Conservation (phyloP, 257 asterid genomes). For the Plectranthus barbatus region DNA sequence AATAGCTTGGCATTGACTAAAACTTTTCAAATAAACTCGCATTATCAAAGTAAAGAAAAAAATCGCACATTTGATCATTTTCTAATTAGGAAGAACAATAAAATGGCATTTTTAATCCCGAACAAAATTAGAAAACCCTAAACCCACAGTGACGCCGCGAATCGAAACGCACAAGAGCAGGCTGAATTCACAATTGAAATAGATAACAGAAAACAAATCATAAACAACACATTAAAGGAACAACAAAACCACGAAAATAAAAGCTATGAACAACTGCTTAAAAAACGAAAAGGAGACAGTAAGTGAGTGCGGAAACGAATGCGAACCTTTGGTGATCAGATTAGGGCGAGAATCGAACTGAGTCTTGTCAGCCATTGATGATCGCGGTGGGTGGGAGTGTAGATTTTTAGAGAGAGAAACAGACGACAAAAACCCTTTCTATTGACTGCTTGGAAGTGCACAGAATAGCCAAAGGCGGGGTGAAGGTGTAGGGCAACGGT, state of each 20-base stretch:
- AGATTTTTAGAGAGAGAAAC: slow-evolving; percentile 3
- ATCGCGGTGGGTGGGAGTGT: slow-evolving; percentile 11
- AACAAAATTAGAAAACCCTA: slow-evolving; percentile 41
- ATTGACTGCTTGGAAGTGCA: slow-evolving; percentile 22
- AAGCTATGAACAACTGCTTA: too few species aligned
- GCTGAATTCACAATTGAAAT: slow-evolving; percentile 5
- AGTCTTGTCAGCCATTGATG: slow-evolving; percentile 62
- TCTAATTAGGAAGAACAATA: not conserved
- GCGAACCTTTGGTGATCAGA: slow-evolving; percentile 54
- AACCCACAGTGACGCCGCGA: slow-evolving; percentile 29
- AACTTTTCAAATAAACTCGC: not conserved
- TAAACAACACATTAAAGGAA: not conserved
- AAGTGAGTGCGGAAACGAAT: slow-evolving; percentile 8
- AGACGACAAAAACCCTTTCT: slow-evolving; percentile 13
- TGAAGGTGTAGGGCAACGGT: slow-evolving; percentile 22
- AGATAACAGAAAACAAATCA: not conserved
- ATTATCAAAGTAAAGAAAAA: not conserved
- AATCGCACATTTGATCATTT: too few species aligned
- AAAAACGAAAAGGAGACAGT: not conserved
- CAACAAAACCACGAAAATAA: not conserved
- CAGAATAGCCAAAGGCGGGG: slow-evolving; percentile 19
- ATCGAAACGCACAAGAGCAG: not conserved
- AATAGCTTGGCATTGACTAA: not conserved
- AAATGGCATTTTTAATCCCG: not conserved
- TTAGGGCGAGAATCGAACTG: slow-evolving; percentile 42